Evolutionary conservation across 208 protist genomes (phyloP).

Genomic region (Crithidia expoeki): DNA sequence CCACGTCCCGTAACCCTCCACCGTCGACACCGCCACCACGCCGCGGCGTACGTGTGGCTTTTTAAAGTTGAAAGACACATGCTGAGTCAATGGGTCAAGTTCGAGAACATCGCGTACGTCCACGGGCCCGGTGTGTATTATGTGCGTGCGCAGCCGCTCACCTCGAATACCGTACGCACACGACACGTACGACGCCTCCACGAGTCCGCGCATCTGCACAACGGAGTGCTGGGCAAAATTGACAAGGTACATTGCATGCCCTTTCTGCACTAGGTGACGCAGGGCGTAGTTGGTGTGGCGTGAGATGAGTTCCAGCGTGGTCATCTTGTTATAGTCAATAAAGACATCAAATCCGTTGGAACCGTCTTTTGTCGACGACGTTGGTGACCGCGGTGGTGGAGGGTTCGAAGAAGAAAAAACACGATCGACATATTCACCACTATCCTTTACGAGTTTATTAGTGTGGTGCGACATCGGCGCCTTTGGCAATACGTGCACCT

Average conservation of each 20-base stretch:
- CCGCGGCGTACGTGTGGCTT: slow-evolving; percentile 60
- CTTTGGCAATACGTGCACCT: slow-evolving; percentile 55
- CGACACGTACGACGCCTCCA: slow-evolving; percentile 87
- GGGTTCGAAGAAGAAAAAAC: not conserved
- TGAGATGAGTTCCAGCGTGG: slow-evolving; percentile 71
- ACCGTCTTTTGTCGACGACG: not conserved
- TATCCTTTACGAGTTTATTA: not conserved
- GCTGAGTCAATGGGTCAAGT: slow-evolving; percentile 37
- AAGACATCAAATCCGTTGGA: slow-evolving; percentile 36
- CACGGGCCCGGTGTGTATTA: slow-evolving; percentile 80
- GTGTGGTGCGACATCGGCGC: not conserved
- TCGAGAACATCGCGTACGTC: slow-evolving; percentile 73
- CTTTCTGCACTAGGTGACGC: slow-evolving; percentile 86
- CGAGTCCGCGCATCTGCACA: slow-evolving; percentile 68
- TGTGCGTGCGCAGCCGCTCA: slow-evolving; percentile 82
- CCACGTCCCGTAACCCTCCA: slow-evolving; percentile 87
- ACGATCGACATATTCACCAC: not conserved
- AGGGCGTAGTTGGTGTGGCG: slow-evolving; percentile 84
- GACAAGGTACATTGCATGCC: slow-evolving; percentile 85
- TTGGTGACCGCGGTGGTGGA: slow-evolving; percentile 8
- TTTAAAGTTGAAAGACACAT: slow-evolving; percentile 57
- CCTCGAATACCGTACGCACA: slow-evolving; percentile 78
- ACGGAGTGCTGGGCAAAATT: slow-evolving; percentile 82
- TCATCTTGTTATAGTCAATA: slow-evolving; percentile 85
- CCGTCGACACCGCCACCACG: slow-evolving; percentile 80